Percentiles rank a stretch among this genome's conserved stretches.
Conservation (phyloP, 495 filamentous ascomycete genomes). For the Trichoderma erinaceum region DNA sequence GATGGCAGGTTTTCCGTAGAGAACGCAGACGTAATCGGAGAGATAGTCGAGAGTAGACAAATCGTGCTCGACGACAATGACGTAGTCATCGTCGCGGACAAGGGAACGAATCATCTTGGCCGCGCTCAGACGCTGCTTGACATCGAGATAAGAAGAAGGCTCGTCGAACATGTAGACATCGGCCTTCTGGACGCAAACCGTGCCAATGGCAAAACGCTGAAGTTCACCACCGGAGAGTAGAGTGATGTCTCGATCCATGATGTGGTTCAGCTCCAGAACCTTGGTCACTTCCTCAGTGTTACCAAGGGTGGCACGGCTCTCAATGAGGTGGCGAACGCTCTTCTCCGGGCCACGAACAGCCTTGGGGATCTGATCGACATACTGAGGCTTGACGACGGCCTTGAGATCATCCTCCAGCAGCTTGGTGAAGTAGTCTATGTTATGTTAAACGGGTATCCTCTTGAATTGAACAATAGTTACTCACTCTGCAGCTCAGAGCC, state of each 20-base stretch:
- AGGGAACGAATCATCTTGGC: conserved; percentile 87
- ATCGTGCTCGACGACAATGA: conserved; percentile 98
- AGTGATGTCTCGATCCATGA: conserved; percentile 79
- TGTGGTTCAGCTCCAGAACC: conserved; percentile 76
- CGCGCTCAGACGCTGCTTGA: conserved; percentile 92
- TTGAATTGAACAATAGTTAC: conserved; percentile 21
- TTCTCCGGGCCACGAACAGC: conserved; percentile 75
- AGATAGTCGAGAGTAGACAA: conserved; percentile 96
- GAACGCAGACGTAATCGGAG: conserved; percentile 94
- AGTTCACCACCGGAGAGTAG: conserved; percentile 94
- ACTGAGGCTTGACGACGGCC: conserved; percentile 97
- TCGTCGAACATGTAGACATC: conserved; percentile 96
- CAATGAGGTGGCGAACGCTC: conserved; percentile 68
- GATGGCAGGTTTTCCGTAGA: conserved; percentile 90
- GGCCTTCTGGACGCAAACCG: conserved; percentile 81
- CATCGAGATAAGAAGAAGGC: conserved; percentile 94
- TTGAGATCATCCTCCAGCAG: conserved; percentile 93
- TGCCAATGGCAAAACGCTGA: conserved; percentile 93
- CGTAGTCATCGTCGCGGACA: conserved; percentile 81
- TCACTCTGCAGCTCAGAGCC: conserved; percentile 94
- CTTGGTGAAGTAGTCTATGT: conserved; percentile 93
- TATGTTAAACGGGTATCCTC: neutral
- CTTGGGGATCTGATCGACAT: conserved; percentile 94
- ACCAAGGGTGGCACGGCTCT: conserved; percentile 63
- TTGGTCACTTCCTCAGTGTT: conserved; percentile 84